Percentiles rank a stretch among this genome's conserved stretches.
Evolutionary conservation across 2,329 filamentous ascomycete species (phyloP).

Genomic region (Aureobasidium sp.): DNA sequence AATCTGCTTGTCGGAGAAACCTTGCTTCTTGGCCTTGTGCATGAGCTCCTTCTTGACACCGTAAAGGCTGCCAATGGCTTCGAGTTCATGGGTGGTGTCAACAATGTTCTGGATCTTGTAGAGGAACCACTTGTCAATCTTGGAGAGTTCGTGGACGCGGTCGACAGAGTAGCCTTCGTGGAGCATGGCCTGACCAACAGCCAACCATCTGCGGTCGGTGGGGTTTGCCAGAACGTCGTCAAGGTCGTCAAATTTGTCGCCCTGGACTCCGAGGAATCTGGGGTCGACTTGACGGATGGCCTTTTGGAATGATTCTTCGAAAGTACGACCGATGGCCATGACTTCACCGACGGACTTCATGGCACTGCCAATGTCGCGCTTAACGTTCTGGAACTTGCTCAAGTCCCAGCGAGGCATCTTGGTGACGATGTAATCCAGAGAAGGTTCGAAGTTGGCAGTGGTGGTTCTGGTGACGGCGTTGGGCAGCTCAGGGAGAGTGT

Average conservation of each 20-base stretch:
- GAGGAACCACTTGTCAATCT: constrained; percentile 99
- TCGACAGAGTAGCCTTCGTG: constrained; percentile 95
- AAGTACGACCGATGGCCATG: constrained; percentile 97
- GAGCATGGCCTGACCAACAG: constrained; percentile 94
- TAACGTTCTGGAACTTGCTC: constrained; percentile 97
- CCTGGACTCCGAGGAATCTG: constrained; percentile 85
- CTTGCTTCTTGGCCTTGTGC: constrained; percentile 89
- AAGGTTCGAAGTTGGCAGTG: constrained; percentile 97
- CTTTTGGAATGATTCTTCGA: constrained; percentile 98
- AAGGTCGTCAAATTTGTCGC: constrained; percentile 86
- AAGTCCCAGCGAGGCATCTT: constrained; percentile 99
- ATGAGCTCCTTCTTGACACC: constrained; percentile 83
- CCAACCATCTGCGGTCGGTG: constrained; percentile 93
- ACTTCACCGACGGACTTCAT: constrained; percentile 99
- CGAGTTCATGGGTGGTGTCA: constrained; percentile 76
- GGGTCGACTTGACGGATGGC: constrained; percentile 96
- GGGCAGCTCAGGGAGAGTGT: constrained; percentile 88
- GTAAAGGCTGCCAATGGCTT: constrained; percentile 73
- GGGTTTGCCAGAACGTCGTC: constrained; percentile 87
- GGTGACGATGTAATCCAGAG: constrained; percentile 93
- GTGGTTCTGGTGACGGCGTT: constrained; percentile 98
- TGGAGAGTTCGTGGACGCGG: constrained; percentile 82
- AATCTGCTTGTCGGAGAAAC: constrained; percentile 96
- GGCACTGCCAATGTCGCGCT: constrained; percentile 90
- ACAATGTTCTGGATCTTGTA: constrained; percentile 98